Evolutionary conservation across 768 basidiomycete species (phyloP).

Genomic region (Saitozyma podzolica): DNA sequence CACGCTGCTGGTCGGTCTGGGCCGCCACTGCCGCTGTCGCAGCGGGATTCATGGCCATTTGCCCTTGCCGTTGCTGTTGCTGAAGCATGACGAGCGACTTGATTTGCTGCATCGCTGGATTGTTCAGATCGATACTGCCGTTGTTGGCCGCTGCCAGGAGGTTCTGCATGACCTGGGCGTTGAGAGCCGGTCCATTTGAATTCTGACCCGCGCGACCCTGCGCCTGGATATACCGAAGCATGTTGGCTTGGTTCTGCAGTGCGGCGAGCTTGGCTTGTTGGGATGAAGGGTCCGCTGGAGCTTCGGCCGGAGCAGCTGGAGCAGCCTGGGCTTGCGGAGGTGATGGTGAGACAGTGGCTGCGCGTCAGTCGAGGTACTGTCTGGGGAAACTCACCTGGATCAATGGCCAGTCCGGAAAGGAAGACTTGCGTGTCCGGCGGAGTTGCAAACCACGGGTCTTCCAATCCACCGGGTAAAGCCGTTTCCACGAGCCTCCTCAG

Average conservation of each 20-base stretch:
- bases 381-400: conserved; percentile 10
- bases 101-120: conserved; percentile 24
- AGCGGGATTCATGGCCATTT: conserved; percentile 19
- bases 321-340: conserved; percentile 1
- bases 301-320: not conserved
- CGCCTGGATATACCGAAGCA: not conserved
- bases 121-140: conserved; percentile 19
- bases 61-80: conserved; percentile 13
- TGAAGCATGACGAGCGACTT: conserved; percentile 21
- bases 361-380: too few species aligned
- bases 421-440: conserved; percentile 15
- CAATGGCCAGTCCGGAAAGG: conserved; percentile 18
- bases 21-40: conserved; percentile 12
- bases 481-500: not conserved
- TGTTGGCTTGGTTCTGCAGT: not conserved
- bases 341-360: not conserved
- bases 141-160: conserved; percentile 25
- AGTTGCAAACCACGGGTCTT: conserved; percentile 27
- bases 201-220: conserved; percentile 4
- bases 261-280: not conserved
- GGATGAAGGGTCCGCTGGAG: not conserved
- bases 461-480: not conserved
- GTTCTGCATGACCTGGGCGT: conserved; percentile 22
- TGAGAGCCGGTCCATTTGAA: conserved; percentile 20
- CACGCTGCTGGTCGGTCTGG: not conserved